Conservation (phyloP, 2,329 filamentous ascomycete genomes). For the Fragosphaeria purpurea region DNA sequence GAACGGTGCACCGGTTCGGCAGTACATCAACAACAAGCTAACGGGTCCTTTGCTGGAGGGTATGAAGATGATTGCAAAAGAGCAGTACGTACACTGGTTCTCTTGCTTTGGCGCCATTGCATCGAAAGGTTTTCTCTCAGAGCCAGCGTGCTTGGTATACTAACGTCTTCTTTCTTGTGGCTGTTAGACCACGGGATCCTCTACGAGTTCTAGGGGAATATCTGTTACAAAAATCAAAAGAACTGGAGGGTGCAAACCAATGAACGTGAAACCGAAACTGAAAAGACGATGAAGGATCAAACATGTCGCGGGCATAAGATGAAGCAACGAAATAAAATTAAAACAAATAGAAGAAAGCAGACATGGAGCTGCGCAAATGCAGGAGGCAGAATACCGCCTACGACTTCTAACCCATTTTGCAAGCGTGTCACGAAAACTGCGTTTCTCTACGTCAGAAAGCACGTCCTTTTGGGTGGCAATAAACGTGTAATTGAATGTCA, state of each 20-base stretch:
- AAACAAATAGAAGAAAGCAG: too few relatives aligned
- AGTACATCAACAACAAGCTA: constrained; percentile 63
- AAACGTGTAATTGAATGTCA: too few relatives aligned
- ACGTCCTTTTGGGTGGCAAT: too few relatives aligned
- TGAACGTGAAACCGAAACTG: too few relatives aligned
- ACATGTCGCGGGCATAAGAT: too few relatives aligned
- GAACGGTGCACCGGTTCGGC: constrained; percentile 59
- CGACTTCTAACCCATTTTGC: too few relatives aligned
- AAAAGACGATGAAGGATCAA: too few relatives aligned
- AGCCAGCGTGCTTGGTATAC: background rate
- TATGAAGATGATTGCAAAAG: constrained; percentile 62
- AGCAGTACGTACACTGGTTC: constrained; percentile 46
- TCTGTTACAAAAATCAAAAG: constrained; percentile 56
- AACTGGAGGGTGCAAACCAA: constrained; percentile 38
- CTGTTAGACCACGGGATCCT: constrained; percentile 52
- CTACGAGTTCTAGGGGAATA: constrained; percentile 61
- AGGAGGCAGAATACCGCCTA: too few relatives aligned
- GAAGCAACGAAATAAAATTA: too few relatives aligned
- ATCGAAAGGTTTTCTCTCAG: background rate
- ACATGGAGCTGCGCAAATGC: too few relatives aligned
- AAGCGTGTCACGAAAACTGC: too few relatives aligned
- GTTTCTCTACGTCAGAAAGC: too few relatives aligned
- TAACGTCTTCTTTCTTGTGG: background rate
- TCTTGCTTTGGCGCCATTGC: background rate
- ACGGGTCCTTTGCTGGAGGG: constrained; percentile 60